Base-by-base conservation (phyloP, 2,329 filamentous ascomycete species). In the Xylariaceae sp. region DNA sequence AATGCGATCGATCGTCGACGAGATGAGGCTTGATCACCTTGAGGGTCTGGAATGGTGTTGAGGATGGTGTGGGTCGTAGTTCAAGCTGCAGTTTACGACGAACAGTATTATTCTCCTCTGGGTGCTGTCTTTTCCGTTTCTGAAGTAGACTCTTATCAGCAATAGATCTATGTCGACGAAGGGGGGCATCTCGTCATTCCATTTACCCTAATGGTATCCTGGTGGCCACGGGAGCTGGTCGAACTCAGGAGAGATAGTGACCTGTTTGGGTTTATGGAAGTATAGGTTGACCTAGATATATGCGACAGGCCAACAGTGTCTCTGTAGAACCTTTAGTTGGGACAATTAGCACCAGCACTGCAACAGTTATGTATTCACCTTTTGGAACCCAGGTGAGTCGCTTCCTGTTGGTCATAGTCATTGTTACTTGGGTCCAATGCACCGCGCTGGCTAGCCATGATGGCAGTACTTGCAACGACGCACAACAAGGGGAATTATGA, bases 21-120 rank as follows among this genome's bases (percentile, higher is more conserved):
- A 34, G 18, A 15, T 17, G 17, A 32, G 46, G 48, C 30, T 53
- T 54, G 3, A 45, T 56, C 13, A 47, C 47, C 31, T 47, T 54
- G 8, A 55, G 44, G 3, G 50, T 47, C 18, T 39, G 38, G 19
- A 54, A 51, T 2, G 50, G 44, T 16, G 38, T 46, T 22, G 44
- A 44, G 16, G 42, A 33, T 34, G 44, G 40, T 29, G 39, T 40
- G 4, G 39, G 32, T n/a, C 42, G 47, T 16, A 37, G 35, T 12
- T 40, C 32, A 19, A 36, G 17, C 19, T 44, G 42, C 9, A 37
- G 46, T 32, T 43, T 52, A 19, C 37, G 18, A 33, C 16, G 35
- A 13, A 22, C 41, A 17, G 38, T 15, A 44, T 37, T 31, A 18
- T 22, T 16, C 15, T 37, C 28, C 7, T 38, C 37, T 30, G 41